A percentile compares a stretch with the other conserved stretches of the same genome.
Conservation (phyloP, 331 rosid species). For the Rhamnella rubrinervis region DNA sequence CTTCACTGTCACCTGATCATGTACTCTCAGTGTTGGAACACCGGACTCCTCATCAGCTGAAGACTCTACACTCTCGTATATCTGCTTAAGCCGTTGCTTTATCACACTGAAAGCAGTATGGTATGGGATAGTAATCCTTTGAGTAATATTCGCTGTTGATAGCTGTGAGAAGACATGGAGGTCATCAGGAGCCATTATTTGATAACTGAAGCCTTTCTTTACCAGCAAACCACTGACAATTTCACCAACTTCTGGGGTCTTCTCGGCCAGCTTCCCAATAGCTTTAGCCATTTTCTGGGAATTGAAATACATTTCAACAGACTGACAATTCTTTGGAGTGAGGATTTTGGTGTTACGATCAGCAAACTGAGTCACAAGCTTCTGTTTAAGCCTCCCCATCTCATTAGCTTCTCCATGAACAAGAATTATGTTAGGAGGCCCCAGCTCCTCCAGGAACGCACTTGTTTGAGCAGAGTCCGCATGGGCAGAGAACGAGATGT, state of each 20-base stretch:
- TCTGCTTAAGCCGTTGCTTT: conserved; percentile 62
- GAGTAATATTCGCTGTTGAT: conserved; percentile 68
- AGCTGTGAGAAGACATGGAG: conserved; percentile 89
- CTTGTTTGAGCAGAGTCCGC: conserved; percentile 93
- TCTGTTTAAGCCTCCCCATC: conserved; percentile 97
- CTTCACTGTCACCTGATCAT: conserved; percentile 67
- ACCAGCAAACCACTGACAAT: conserved; percentile 79
- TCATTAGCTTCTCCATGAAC: conserved; percentile 95
- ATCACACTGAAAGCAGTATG: conserved; percentile 61
- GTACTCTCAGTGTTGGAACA: conserved; percentile 65
- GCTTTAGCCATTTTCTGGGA: conserved; percentile 93
- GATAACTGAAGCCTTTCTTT: conserved; percentile 86
- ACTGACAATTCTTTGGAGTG: conserved; percentile 87
- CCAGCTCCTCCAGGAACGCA: conserved; percentile 89
- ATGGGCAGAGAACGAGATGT: conserved; percentile 89
- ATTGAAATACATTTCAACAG: conserved; percentile 88
- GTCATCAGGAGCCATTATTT: conserved; percentile 92
- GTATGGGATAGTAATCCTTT: conserved; percentile 83
- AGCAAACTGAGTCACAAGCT: conserved; percentile 69
- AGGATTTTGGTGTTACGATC: conserved; percentile 81
- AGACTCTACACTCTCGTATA: conserved; percentile 75
- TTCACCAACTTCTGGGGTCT: conserved; percentile 70
- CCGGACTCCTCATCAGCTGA: conserved; percentile 75
- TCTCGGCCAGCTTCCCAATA: conserved; percentile 81
- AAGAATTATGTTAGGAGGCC: conserved; percentile 86